Evolutionary conservation across 2,329 filamentous ascomycete species (phyloP), one percentile per base, ranked within the genome.

Genomic region (Fusarium sp.): DNA sequence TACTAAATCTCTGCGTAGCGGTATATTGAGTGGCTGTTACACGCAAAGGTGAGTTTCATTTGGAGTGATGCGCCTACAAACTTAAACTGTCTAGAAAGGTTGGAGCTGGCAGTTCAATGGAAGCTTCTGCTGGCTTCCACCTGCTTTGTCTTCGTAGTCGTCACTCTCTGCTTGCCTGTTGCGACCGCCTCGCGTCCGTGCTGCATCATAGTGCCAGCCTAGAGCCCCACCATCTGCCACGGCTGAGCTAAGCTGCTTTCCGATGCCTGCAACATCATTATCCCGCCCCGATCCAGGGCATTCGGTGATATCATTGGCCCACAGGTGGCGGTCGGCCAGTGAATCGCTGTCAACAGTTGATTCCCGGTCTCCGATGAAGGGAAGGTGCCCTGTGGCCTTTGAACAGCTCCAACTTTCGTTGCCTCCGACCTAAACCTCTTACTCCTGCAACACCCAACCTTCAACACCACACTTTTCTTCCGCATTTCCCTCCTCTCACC

Each of bases 241-340:
- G 53, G 68, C 67, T 72, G 64, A 70, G 68, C 66, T 71, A 69
- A 71, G 64, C 68, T 50, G 39, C 42, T 19, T 38, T 51, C 46
- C 36, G 41, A 45, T 43, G 13, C 31, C 39, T 65, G 76, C 63
- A 75, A 67, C 65, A 77, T 73, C 53, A 64, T 76, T 78, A 53
- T 74, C 78, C 76, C 76, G 76, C 52, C 61, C 72, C 74, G 67
- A 44, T 36, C 39, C 64, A 70, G 58, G 67, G 65, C 64, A 57
- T 65, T 6, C 45, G 57, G 68, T 67, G 64, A 65, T 75, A 68
- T 73, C 70, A 78, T 78, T 78, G 76, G 76, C 67, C 52, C 62
- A 64, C 61, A 53, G 42, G 61, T 65, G 65, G 66, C 70, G 68
- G 64, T 65, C 64, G 51, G 56, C 65, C 67, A 68, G 69, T 71